Base-by-base conservation (phyloP, 129 eudicot genomes). In the Helianthus tuberosus region DNA sequence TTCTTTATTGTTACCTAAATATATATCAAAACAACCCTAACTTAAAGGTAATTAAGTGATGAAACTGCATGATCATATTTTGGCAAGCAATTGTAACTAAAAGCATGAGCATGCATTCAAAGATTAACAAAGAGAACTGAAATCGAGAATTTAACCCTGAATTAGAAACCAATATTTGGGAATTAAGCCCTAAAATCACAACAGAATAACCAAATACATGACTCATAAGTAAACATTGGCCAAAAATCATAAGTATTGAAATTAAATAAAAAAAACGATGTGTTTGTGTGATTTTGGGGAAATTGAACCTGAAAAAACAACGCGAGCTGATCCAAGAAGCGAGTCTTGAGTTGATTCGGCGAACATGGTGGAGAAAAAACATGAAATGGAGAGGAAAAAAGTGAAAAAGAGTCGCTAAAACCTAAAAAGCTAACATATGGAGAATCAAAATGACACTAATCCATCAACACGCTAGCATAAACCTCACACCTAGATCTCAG, bases 241-340 rank as follows among this genome's bases (percentile, higher is more conserved):
- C 32, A 27, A 27, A 1, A 27, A 27, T 27, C 1, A 25, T n/a
- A 60, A 39, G 3, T 38, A 9, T 64, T 36, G 11, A 41, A 4
- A 39, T 38, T 2, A 63, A 61, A 61, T 27, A 0, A 27, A 27
- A 27, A 27, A 27, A 27, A 27, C 2, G 2, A 27, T 27, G 32
- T 27, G 32, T 27, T 65, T 20, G 6, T 71, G 69, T 44, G 5
- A 46, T 32, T 47, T 38, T 49, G 72, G 77, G 5, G 58, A 25
- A 71, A 66, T 9, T 66, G 59, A 16, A 93, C 98, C 98, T 93
- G 98, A 77, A 93, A 93, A 93, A 41, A 93, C 98, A 36, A 93
- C 98, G 62, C 98, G 96, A 11, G 92, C 72, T 32, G 98, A 93
- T 77, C 98, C 96, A 69, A 93, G 84, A 36, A 82, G 74, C 51